Base-by-base conservation (phyloP, 805 yeast species). In the Naumovozyma castellii region DNA sequence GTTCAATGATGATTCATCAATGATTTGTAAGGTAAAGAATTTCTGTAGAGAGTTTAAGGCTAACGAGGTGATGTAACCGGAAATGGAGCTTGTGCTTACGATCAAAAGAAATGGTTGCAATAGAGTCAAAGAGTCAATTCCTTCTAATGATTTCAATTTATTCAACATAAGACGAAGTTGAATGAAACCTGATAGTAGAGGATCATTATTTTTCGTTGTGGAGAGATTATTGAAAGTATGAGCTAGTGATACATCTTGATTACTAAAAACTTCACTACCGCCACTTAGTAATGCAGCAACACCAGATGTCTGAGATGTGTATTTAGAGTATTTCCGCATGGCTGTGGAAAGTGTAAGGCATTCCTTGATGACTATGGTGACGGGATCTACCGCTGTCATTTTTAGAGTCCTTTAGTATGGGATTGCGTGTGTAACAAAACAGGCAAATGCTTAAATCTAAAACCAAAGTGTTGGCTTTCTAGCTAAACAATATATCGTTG, bases 221-320 rank as follows among this genome's bases (percentile, higher is more conserved):
- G 61, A 49, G 36, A 54, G 47, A 29, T 49, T 62, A 48, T 48
- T 62, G 45, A 51, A 65, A 42, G 54, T 60, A 49, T 41, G 61
- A 31, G 65, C 63, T 38, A 67, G 46, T 8, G 64, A 61, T 35
- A 65, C 72, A 36, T 58, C 67, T 44, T 64, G 67, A 42, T 65
- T 66, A 43, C 62, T 72, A 48, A 76, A 75, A 36, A 76, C 69
- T 34, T 76, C 70, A 35, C 62, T 54, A 6, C 78, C 72, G 3
- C 83, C 78, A 2, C 92, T 83, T 34, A 90, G 67, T 22, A 90
- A 76, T 4, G 94, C 85, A 8, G 96, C 90, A 30, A 88, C 92
- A 2, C 87, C 85, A 5, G 80, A 72, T 37, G 81, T 82, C 32
- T 60, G 65, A 1, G 59, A 54, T 54, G 82, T 74, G 49, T 82